Evolutionary conservation across 2,329 filamentous ascomycete species (phyloP).

Genomic region (Botrytis hyacinthi): DNA sequence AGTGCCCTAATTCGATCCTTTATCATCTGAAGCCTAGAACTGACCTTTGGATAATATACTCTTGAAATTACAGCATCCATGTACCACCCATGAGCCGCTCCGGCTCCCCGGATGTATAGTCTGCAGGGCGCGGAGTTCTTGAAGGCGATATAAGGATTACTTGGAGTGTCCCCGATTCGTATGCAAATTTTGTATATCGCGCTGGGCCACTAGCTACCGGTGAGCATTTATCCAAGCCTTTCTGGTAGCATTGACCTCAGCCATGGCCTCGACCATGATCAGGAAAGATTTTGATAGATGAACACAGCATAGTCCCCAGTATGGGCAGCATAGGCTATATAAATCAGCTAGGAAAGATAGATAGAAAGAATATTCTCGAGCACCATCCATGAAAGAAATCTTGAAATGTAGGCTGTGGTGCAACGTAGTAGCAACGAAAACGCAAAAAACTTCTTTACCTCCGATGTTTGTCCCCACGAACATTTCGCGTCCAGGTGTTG

Average conservation of each 20-base stretch:
- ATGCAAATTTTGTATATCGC: slow-evolving; percentile 2
- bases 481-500: slow-evolving; percentile 4
- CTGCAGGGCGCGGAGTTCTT: background rate
- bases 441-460: slow-evolving; percentile 13
- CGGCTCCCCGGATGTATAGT: background rate
- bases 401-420: slow-evolving; percentile 5
- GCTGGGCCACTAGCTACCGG: slow-evolving; percentile 1
- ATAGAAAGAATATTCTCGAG: slow-evolving; percentile 9
- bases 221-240: background rate
- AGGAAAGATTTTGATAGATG: background rate
- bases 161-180: slow-evolving; percentile 4
- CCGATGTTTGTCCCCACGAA: slow-evolving; percentile 1
- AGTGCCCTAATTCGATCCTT: background rate
- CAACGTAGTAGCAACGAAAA: slow-evolving; percentile 16
- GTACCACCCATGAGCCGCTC: background rate
- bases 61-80: background rate
- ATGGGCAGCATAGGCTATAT: background rate
- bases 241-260: background rate
- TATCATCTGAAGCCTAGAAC: background rate
- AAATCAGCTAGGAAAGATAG: background rate
- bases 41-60: background rate
- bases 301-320: slow-evolving; percentile 6
- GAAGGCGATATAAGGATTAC: background rate
- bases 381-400: background rate
- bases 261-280: background rate